phyloP scores from a whole-genome alignment of 306 rosid genomes.

The Castanopsis chinensis region DNA sequence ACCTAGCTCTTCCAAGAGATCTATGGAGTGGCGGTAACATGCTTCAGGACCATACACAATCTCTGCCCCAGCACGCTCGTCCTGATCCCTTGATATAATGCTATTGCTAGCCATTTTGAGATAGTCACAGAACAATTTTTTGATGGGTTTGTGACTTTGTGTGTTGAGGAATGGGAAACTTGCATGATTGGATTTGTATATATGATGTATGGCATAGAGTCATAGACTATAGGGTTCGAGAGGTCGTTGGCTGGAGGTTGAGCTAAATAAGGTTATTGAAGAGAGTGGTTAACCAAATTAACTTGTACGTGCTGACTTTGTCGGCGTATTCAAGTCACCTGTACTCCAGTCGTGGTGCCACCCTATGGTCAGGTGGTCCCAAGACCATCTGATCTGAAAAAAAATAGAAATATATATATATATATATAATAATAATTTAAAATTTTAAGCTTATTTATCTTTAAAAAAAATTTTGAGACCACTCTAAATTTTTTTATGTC shows the following conservation, averaged over 20 bases:
- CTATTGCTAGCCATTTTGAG: constrained; percentile 24
- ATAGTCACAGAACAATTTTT: neutral
- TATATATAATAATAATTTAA: no score
- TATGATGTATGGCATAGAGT: neutral
- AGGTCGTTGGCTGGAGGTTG: constrained; percentile 37
- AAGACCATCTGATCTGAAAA: no score
- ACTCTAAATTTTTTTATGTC: no score
- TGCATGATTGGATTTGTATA: neutral
- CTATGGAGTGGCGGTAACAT: constrained; percentile 47
- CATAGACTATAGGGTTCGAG: neutral
- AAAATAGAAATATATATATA: no score
- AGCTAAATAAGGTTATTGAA: constrained; percentile 8
- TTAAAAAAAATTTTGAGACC: no score
- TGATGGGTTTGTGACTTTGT: neutral
- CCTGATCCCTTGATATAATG: neutral
- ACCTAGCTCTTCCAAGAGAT: constrained; percentile 64
- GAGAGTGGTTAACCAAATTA: constrained; percentile 39
- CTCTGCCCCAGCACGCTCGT: constrained; percentile 65
- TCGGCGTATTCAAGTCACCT: neutral
- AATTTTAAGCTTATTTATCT: no score
- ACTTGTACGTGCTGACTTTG: neutral
- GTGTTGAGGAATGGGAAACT: neutral
- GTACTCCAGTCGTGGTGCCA: no score
- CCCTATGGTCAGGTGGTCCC: no score
- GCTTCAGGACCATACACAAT: constrained; percentile 57